Evolutionary conservation across 192 early-diverging fungal species (phyloP), one percentile per base, ranked within the genome.

Genomic region (Podila verticillata): DNA sequence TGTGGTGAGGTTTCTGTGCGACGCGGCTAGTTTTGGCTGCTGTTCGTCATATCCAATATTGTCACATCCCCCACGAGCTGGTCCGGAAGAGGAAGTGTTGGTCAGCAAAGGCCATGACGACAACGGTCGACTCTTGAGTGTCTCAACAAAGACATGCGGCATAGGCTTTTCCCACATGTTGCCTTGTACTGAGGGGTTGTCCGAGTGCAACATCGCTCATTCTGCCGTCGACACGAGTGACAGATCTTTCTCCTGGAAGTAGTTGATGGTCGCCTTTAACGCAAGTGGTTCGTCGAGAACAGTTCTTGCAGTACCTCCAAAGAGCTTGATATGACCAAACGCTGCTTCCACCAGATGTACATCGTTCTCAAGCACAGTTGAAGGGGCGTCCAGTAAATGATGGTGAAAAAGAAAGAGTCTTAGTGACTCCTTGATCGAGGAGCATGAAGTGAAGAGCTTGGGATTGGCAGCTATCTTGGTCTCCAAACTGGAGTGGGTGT

Each of bases 251-350:
- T 61, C 68, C 28, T 49, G 30, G 47, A 70, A 61, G 22, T 70
- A 70, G 32, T 61, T 61, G 7, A 32, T 47, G 59, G 59, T 47
- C 4, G 68, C 68, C 24, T 48, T 70, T 5, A 61, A 30, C 7
- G 57, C 24, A 5, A 48, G 47, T 48, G 24, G 67, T 57, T 59
- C 58, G 39, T 61, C 32, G 3, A 69, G 47, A 60, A 69, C n/a
- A n/a, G n/a, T n/a, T n/a, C n/a, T n/a, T n/a, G n/a, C n/a, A n/a
- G n/a, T n/a, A n/a, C n/a, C n/a, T 60, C 67, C 57, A 48, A 69
- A 32, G 29, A 69, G 31, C 35, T 47, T 35, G 67, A 69, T 69
- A 30, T 35, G 67, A 61, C 58, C 67, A 47, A 69, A 48, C n/a
- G 58, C 67, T n/a, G 58, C 34, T 20, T 44, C n/a, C n/a, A n/a